These are phyloP conservation scores for Penicillium sp. DNA, from an alignment of 2,329 filamentous ascomycete species.

Conservation along the genomic window DNA sequence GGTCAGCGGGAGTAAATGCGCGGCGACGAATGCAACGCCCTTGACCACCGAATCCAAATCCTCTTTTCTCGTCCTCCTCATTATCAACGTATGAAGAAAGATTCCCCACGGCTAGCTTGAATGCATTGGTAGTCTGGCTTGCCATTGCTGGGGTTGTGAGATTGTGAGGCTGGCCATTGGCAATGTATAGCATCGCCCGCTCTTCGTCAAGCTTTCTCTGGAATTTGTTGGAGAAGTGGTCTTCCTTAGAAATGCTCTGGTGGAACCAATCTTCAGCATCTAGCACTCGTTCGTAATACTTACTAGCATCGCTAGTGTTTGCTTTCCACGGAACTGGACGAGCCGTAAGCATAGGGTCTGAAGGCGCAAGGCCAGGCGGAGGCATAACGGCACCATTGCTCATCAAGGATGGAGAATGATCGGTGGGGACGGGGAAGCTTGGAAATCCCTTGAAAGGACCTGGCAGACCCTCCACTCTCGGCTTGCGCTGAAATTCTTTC, in stretches of 20 bases:
- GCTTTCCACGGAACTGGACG: neutral
- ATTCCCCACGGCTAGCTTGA: neutral
- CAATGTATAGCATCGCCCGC: neutral
- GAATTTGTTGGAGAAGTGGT: neutral
- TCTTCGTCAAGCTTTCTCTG: neutral
- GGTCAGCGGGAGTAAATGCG: neutral
- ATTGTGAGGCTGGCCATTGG: neutral
- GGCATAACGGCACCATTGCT: neutral
- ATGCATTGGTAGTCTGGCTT: neutral
- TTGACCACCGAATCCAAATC: neutral
- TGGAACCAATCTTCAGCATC: constrained; percentile 13
- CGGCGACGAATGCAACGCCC: neutral
- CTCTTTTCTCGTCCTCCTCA: neutral
- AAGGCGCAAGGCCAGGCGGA: constrained; percentile 6
- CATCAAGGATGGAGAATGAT: neutral
- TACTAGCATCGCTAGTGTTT: neutral
- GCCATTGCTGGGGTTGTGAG: neutral
- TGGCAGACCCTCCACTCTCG: neutral
- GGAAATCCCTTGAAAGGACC: constrained; percentile 6
- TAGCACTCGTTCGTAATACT: constrained; percentile 9
- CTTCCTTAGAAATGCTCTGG: constrained; percentile 2
- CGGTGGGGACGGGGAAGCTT: neutral
- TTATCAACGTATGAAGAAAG: neutral
- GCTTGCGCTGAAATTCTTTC: neutral
- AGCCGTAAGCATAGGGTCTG: neutral